phyloP scores from a whole-genome alignment of 2,329 filamentous ascomycete genomes.

The Scedosporium minutisporum region DNA sequence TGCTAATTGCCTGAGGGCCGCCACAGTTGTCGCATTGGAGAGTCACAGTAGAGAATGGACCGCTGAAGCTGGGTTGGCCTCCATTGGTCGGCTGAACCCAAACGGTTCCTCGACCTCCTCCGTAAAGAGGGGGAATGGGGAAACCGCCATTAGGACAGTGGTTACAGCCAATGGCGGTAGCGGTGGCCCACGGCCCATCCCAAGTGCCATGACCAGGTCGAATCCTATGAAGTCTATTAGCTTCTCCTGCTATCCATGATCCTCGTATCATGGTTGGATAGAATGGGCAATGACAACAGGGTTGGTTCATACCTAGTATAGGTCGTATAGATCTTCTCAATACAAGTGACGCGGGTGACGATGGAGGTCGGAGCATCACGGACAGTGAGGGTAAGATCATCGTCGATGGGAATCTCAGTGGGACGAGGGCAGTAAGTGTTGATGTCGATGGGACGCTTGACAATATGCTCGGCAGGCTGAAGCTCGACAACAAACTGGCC shows the following conservation, averaged over 20 bases:
- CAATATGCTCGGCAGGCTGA: slow-evolving; percentile 7
- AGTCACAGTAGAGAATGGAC: slow-evolving; percentile 8
- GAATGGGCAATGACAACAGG: neutral
- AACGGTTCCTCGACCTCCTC: neutral
- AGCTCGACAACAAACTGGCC: slow-evolving; percentile 1
- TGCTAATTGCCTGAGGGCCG: neutral
- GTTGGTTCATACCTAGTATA: neutral
- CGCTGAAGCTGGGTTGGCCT: neutral
- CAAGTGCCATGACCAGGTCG: neutral
- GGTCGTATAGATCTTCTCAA: slow-evolving; percentile 4
- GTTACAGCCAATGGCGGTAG: slow-evolving; percentile 1
- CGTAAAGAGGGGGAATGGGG: neutral
- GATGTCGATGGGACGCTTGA: slow-evolving; percentile 7
- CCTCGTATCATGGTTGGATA: too few relatives aligned
- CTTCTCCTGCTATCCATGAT: neutral
- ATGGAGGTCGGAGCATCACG: slow-evolving; percentile 8
- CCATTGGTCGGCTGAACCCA: neutral
- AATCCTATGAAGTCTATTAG: neutral
- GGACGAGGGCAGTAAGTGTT: slow-evolving; percentile 4
- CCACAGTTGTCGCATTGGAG: neutral
- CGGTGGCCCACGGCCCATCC: neutral
- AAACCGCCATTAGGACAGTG: neutral
- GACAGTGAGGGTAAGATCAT: slow-evolving; percentile 7
- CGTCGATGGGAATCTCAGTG: slow-evolving; percentile 8
- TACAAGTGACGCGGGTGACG: slow-evolving; percentile 8